Evolutionary conservation across 1,139 yeast genomes (phyloP), one percentile per base, ranked within the genome.

Genomic region (Wickerhamomyces sp.): DNA sequence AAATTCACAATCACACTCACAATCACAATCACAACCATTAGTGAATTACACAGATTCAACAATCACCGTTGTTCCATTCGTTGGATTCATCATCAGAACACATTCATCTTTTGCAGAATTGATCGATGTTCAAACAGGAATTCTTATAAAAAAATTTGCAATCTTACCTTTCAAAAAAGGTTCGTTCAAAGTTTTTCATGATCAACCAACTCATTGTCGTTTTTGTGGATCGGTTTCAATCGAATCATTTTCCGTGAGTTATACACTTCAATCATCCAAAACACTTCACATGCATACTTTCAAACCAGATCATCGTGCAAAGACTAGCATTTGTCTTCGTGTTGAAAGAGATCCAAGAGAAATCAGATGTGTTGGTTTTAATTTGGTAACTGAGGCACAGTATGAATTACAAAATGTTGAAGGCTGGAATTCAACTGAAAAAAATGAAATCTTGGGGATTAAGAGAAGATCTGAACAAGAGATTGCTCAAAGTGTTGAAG

Each of bases 321-420:
- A 84, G 49, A 82, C 76, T 42, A 80, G 76, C 48, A 87, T 87
- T 31, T 87, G 96, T 58, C 61, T 86, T 37, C 75, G 95, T 59
- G 94, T 84, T 25, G 95, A 87, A 59, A 80, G 96, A 70, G 95
- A 87, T 59, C 87, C 91, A 1, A 70, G 95, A 52, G 96, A 87
- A 62, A 84, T 86, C 28, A 72, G 95, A 62, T 87, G 96, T 60
- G 67, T 82, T 28, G 95, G 95, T 27, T 83, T 86, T 52, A 85
- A 78, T 41, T 77, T 83, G 1, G 87, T 78, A 3, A 67, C 72
- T 16, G 95, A 86, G 50, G 75, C 75, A 37, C 83, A 76, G 44
- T 75, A 76, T 55, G 80, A 86, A 78, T 66, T 75, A 36, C 68
- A 71, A 28, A 61, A 73, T 39, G 76, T 84, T 10, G 85, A 78